A percentile compares a stretch with the other conserved stretches of the same genome.
Conservation (phyloP, 208 protist species). For the Angomonas desouzai region DNA sequence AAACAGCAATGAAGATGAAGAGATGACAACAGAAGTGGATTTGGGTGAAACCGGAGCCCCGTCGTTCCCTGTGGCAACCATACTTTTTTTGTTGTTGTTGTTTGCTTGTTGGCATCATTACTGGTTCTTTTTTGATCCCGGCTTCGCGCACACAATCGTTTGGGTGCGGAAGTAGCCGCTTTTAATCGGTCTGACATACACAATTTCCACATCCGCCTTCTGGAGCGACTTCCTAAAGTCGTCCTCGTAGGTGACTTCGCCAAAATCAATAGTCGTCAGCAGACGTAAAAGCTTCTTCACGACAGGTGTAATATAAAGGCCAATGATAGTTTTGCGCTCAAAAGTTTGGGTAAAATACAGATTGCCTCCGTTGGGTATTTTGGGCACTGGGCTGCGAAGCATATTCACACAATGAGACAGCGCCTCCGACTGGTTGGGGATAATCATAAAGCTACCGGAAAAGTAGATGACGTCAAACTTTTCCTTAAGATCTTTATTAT, state of each 20-base stretch:
- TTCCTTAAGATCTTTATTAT: slow-evolving; percentile 34
- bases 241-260: slow-evolving; percentile 74
- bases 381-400: slow-evolving; percentile 43
- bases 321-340: slow-evolving; percentile 59
- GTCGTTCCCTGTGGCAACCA: no score
- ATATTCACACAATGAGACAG: slow-evolving; percentile 60
- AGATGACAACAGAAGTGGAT: no score
- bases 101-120: no score
- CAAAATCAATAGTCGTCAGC: slow-evolving; percentile 81
- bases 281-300: slow-evolving; percentile 53
- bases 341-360: slow-evolving; percentile 84
- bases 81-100: slow-evolving; percentile 12
- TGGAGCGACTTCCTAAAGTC: slow-evolving; percentile 54
- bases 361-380: slow-evolving; percentile 35
- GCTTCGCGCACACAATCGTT: slow-evolving; percentile 32
- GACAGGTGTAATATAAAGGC: slow-evolving; percentile 41
- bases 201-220: slow-evolving; percentile 49
- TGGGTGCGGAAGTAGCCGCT: slow-evolving; percentile 51
- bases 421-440: slow-evolving; percentile 45
- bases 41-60: no score
- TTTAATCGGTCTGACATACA: slow-evolving; percentile 33
- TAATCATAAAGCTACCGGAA: slow-evolving; percentile 79
- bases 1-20: no score
- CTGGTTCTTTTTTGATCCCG: background rate
- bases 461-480: slow-evolving; percentile 78